Evolutionary conservation across 495 filamentous ascomycete species (phyloP).

Genomic region (Penicillium subrubescens): DNA sequence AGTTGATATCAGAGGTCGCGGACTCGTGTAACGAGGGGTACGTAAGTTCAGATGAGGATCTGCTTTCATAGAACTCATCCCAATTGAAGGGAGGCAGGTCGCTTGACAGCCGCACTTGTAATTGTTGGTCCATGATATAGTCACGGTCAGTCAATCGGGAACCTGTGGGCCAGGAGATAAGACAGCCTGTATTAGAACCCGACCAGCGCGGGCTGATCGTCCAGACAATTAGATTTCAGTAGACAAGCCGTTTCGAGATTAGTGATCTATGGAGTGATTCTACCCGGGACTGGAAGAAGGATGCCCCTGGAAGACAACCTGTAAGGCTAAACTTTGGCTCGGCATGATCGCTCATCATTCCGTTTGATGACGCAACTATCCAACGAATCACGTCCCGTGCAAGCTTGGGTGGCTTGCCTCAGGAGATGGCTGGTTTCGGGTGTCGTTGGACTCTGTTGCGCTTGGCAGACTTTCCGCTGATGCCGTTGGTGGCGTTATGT

Average conservation of each 20-base stretch:
- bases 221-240: neutral
- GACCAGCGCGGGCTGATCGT: neutral
- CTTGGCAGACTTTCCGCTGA: too few relatives aligned
- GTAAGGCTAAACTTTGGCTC: conserved; percentile 4
- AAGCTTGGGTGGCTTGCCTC: too few relatives aligned
- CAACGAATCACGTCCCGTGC: neutral
- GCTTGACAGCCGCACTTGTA: conserved; percentile 2
- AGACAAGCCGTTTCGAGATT: conserved; percentile 3
- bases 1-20: conserved; percentile 14
- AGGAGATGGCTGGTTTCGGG: too few relatives aligned
- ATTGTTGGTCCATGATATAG: conserved; percentile 7
- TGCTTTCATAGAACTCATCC: neutral
- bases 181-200: neutral
- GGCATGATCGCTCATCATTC: conserved; percentile 19
- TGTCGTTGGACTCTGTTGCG: too few relatives aligned
- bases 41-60: neutral
- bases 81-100: conserved; percentile 6
- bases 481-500: too few relatives aligned
- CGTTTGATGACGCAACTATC: conserved; percentile 6
- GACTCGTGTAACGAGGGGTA: neutral
- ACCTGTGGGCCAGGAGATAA: neutral
- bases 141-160: neutral
- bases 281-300: neutral
- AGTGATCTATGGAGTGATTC: neutral
- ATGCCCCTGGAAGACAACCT: neutral